phyloP scores from a whole-genome alignment of 768 basidiomycete genomes.

The Phanerochaete sordida region DNA sequence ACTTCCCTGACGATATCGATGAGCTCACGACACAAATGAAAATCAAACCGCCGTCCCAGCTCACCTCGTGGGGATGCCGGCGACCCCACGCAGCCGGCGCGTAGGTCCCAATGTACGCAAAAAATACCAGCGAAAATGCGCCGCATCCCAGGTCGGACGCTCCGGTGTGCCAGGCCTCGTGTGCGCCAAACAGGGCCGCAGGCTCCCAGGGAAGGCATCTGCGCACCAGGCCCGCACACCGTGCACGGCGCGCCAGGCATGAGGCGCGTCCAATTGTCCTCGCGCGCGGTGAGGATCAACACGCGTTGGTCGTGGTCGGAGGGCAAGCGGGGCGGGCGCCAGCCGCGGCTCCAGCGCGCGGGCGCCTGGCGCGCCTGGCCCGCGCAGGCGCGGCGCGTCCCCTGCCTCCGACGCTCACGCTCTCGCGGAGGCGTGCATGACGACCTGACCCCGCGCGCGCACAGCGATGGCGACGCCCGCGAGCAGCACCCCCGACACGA shows the following conservation, averaged over 20 bases:
- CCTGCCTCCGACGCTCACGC: background rate
- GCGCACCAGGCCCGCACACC: background rate
- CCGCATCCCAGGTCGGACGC: conserved; percentile 1
- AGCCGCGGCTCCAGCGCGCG: background rate
- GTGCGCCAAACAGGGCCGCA: background rate
- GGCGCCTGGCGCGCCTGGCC: background rate
- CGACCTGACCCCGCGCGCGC: background rate
- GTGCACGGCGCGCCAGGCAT: background rate
- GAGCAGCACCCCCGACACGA: conserved; percentile 45
- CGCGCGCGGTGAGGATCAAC: background rate
- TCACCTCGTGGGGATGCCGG: background rate
- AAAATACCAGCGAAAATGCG: background rate
- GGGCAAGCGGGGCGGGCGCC: background rate
- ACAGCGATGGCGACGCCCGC: conserved; percentile 9
- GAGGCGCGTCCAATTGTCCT: background rate
- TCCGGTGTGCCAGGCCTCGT: background rate
- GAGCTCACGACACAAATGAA: background rate
- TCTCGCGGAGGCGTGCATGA: background rate
- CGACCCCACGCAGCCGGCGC: background rate
- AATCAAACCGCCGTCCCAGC: background rate
- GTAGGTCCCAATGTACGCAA: conserved; percentile 1
- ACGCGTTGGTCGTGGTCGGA: background rate
- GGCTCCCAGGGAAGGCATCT: background rate
- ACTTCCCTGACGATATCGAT: background rate
- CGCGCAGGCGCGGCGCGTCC: background rate